Conservation (phyloP, 1,284 basidiomycete genomes). For the Naganishia sp. region DNA sequence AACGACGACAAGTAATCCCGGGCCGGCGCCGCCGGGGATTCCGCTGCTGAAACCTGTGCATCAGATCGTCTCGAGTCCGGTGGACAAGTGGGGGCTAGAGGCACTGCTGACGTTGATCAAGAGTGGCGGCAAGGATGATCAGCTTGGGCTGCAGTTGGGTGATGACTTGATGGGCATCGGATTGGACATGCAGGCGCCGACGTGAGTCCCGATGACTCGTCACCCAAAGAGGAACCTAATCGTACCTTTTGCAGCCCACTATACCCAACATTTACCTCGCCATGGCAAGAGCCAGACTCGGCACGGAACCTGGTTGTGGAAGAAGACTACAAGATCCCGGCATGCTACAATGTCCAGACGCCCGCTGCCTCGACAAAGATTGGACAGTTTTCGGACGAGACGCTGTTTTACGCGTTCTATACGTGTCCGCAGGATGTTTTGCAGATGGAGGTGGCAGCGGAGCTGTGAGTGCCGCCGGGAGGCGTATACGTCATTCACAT, state of each 20-base stretch:
- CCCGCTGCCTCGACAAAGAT: conserved; percentile 86
- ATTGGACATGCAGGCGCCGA: conserved; percentile 79
- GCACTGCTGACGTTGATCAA: conserved; percentile 87
- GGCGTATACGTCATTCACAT: neutral
- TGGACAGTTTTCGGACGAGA: conserved; percentile 90
- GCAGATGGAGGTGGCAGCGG: conserved; percentile 87
- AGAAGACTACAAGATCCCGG: conserved; percentile 74
- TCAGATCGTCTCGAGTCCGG: conserved; percentile 89
- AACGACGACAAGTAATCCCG: conserved; percentile 30
- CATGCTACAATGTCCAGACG: conserved; percentile 91
- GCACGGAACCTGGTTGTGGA: conserved; percentile 43
- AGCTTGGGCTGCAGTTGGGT: conserved; percentile 81
- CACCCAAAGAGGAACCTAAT: too few species aligned
- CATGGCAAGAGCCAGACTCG: conserved; percentile 87
- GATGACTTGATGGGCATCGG: conserved; percentile 92
- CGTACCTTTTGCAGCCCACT: conserved; percentile 64
- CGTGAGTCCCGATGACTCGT: conserved; percentile 67
- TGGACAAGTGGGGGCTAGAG: conserved; percentile 91
- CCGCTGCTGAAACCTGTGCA: conserved; percentile 73
- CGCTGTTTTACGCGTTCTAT: conserved; percentile 99
- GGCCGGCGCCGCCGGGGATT: conserved; percentile 47
- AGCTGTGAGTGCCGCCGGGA: conserved; percentile 70
- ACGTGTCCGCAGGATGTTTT: conserved; percentile 86
- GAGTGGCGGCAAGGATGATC: conserved; percentile 70
- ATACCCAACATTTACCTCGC: conserved; percentile 92